A percentile compares a stretch with the other conserved stretches of the same genome.
These are phyloP conservation scores for Malus sylvestris DNA, from an alignment of 306 rosid species.

Conservation along the genomic window DNA sequence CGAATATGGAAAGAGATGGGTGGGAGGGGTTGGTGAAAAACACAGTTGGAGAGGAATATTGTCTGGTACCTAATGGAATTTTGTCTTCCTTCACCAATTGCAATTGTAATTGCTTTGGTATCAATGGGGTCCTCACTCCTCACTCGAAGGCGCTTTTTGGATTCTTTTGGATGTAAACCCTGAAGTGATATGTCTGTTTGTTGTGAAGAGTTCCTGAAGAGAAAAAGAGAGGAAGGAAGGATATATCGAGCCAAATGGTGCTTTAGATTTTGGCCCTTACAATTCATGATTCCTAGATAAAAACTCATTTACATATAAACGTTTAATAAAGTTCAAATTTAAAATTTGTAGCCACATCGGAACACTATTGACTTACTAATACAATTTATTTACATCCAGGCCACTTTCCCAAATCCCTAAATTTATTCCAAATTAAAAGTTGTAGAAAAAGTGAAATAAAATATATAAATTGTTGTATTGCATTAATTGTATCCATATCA, in stretches of 20 bases:
- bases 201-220: neutral
- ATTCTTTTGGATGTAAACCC: slow-evolving; percentile 32
- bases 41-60: slow-evolving; percentile 40
- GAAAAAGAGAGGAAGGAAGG: neutral
- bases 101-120: slow-evolving; percentile 31
- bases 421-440: too few species aligned
- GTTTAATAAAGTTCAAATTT: too few species aligned
- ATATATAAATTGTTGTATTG: too few species aligned
- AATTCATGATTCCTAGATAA: too few species aligned
- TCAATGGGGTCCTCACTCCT: slow-evolving; percentile 37
- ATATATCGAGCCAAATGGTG: neutral
- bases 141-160: slow-evolving; percentile 42
- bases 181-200: slow-evolving; percentile 11
- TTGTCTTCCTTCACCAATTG: slow-evolving; percentile 24
- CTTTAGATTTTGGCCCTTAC: too few species aligned
- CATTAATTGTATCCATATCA: too few species aligned
- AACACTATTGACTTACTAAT: too few species aligned
- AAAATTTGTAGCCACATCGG: too few species aligned
- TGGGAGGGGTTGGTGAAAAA: neutral
- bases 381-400: too few species aligned
- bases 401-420: too few species aligned
- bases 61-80: neutral
- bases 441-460: too few species aligned
- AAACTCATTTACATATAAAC: too few species aligned
- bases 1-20: slow-evolving; percentile 15